Evolutionary conservation across 371 early-diverging fungal species (phyloP).

Genomic region (Blastocladiella emersonii): DNA sequence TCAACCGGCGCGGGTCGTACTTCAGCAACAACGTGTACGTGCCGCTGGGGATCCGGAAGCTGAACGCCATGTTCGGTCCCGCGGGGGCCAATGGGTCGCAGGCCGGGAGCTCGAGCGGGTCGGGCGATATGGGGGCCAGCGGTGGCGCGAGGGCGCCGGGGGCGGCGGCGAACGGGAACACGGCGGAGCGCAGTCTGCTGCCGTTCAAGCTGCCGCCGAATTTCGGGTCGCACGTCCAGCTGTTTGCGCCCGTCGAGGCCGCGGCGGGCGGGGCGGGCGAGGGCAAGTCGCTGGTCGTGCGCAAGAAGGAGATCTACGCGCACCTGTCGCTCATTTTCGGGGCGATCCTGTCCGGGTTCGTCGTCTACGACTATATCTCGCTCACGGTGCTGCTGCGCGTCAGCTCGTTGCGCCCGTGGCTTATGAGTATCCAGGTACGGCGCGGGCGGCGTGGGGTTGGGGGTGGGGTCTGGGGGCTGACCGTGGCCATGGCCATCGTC

Average conservation of each 20-base stretch:
- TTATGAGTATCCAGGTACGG: not conserved
- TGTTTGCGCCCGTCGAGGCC: not conserved
- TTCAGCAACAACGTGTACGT: not conserved
- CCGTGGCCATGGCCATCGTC: too few species aligned
- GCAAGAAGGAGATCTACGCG: constrained; percentile 6
- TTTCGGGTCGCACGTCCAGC: constrained; percentile 4
- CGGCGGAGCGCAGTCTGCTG: not conserved
- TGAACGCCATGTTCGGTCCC: not conserved
- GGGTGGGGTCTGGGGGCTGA: too few species aligned
- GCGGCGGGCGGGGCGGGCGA: not conserved
- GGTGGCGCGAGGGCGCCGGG: not conserved
- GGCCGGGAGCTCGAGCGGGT: too few species aligned
- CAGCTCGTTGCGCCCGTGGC: not conserved
- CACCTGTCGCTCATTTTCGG: constrained; percentile 3
- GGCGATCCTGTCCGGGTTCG: not conserved
- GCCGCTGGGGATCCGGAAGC: not conserved
- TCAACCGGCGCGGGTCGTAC: not conserved
- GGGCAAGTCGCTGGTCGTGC: constrained; percentile 1
- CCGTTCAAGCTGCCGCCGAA: constrained; percentile 4
- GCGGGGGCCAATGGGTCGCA: too few species aligned
- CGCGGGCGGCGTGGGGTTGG: not conserved
- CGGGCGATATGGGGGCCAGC: too few species aligned
- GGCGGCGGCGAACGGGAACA: not conserved
- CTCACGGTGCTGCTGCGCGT: not conserved
- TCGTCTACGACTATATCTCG: not conserved